These are phyloP conservation scores for Tetraselmis chui DNA, from an alignment of 139 green algal species.

Conservation along the genomic window DNA sequence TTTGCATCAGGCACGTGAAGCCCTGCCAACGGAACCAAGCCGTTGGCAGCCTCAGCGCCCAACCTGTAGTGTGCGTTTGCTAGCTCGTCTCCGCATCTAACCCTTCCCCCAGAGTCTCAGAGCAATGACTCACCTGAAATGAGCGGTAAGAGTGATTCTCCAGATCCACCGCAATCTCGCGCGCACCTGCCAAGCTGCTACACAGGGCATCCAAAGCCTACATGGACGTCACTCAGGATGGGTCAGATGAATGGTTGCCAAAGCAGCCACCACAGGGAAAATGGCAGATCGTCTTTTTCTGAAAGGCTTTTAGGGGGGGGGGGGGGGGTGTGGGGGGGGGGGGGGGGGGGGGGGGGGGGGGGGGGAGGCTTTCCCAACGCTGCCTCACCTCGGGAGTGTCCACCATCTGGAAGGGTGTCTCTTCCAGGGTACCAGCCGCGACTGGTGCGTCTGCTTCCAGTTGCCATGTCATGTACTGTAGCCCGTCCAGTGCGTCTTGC, in stretches of 20 bases:
- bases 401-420: constrained; percentile 45
- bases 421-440: constrained; percentile 24
- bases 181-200: constrained; percentile 24
- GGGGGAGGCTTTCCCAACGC: too few species aligned
- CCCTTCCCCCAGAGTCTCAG: neutral
- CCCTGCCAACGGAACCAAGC: too few species aligned
- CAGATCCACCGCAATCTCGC: constrained; percentile 80
- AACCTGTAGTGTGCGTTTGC: too few species aligned
- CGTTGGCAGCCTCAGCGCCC: too few species aligned
- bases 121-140: constrained; percentile 35
- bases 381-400: constrained; percentile 28
- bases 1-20: constrained; percentile 90
- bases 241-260: neutral
- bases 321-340: too few species aligned
- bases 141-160: constrained; percentile 78
- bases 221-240: neutral
- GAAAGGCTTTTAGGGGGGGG: too few species aligned
- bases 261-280: too few species aligned
- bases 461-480: constrained; percentile 23
- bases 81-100: too few species aligned
- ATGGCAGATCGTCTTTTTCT: too few species aligned
- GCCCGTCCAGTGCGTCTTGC: neutral
- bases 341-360: too few species aligned
- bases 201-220: constrained; percentile 23
- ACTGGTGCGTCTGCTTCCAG: constrained; percentile 1